Evolutionary conservation across 257 asterid genomes (phyloP), one percentile per base, ranked within the genome.

Genomic region (Echites panduratus): DNA sequence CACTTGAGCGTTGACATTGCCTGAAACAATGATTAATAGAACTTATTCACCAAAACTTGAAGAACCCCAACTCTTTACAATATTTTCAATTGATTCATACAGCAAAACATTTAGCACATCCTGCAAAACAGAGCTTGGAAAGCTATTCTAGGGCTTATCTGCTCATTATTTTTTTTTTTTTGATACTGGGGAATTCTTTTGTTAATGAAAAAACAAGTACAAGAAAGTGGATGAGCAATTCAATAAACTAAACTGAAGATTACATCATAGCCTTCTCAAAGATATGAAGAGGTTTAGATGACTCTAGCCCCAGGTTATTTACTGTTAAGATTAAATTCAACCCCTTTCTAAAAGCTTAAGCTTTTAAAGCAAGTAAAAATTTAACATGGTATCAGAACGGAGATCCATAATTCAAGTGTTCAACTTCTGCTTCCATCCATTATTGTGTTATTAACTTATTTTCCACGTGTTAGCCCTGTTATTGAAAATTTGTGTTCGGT

Each of bases 1-100:
- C 75, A 80, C 66, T 84, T 80, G 71, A 89, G 85, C 26, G 92
- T 87, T 72, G 90, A 80, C 83, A 90, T 72, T 62, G 98, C 97
- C 96, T 93, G 71, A 61, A 26, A 35, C 35, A 65, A 47, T 16
- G 41, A 16, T 53, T 40, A 48, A 69, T 53, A 35, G 50, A 68
- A 72, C 35, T 11, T 7, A 41, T 16, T 27, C 29, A 29, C 29
- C 29, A 52, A 20, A 11, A 59, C 40, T 26, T 12, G 47, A 8
- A n/a, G 27, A 38, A 35, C 8, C 14, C 69, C 63, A 56, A 38
- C 4, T 8, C 14, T 14, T 64, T 20, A 64, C 43, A 64, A 22
- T 5, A 58, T n/a, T 38, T 19, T 16, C 67, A 35, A 32, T 62
- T 32, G 1, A 62, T 38, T 32, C 67, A 19, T 14, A 14, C 0